phyloP scores from a whole-genome alignment of 163 green algal genomes.

The Scenedesmus sp. region DNA sequence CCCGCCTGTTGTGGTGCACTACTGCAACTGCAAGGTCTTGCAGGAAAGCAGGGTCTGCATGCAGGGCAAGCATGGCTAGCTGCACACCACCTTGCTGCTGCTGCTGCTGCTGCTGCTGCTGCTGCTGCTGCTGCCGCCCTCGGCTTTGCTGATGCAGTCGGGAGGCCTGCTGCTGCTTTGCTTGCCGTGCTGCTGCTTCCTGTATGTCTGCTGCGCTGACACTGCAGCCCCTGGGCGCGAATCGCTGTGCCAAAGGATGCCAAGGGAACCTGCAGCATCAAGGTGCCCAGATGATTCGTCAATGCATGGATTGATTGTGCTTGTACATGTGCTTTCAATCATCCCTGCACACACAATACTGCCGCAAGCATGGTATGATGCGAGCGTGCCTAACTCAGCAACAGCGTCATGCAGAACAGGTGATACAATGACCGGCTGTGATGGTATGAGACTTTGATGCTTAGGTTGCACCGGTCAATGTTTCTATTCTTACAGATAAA shows the following conservation, averaged over 20 bases:
- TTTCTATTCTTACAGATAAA: too few relatives aligned
- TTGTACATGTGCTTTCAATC: not conserved
- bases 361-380: too few relatives aligned
- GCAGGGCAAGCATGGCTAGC: not conserved
- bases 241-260: conserved; percentile 6
- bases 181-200: conserved; percentile 21
- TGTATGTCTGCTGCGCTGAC: conserved; percentile 13
- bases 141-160: not conserved
- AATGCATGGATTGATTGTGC: not conserved
- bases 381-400: too few relatives aligned
- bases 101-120: not conserved
- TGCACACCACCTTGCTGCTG: not conserved
- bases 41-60: conserved; percentile 12
- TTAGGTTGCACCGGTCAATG: too few relatives aligned
- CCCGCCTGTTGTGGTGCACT: conserved; percentile 13
- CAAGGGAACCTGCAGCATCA: conserved; percentile 23
- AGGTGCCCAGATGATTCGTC: not conserved
- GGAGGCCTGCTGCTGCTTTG: not conserved
- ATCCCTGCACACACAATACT: too few relatives aligned
- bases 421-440: too few relatives aligned
- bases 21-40: conserved; percentile 7
- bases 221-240: not conserved
- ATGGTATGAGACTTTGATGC: too few relatives aligned
- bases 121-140: not conserved
- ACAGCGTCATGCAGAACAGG: too few relatives aligned